Conservation (phyloP, 352 stramenopile genomes). For the Phytophthora niederhauseri region DNA sequence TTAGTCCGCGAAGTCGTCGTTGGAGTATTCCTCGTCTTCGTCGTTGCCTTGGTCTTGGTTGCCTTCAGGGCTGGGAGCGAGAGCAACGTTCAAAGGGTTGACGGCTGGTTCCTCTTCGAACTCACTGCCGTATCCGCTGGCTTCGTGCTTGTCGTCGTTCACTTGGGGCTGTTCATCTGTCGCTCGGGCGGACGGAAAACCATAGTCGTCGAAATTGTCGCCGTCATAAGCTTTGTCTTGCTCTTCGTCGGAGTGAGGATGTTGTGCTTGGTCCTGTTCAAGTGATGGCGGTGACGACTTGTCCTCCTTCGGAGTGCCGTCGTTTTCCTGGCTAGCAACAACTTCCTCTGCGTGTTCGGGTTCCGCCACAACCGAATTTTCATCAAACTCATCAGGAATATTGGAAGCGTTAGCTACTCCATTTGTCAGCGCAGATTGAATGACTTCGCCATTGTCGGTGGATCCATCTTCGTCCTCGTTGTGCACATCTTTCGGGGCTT, state of each 20-base stretch:
- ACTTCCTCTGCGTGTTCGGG: not conserved
- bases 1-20: conserved; percentile 49
- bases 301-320: not conserved
- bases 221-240: conserved; percentile 20
- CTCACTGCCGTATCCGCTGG: conserved; percentile 44
- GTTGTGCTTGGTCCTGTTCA: conserved; percentile 2
- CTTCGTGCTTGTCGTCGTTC: conserved; percentile 12
- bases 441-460: not conserved
- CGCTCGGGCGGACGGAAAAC: conserved; percentile 13
- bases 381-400: not conserved
- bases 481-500: not conserved
- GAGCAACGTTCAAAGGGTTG: conserved; percentile 9
- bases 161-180: not conserved
- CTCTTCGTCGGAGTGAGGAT: conserved; percentile 10
- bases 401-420: not conserved
- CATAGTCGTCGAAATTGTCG: conserved; percentile 53
- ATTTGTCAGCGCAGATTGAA: not conserved
- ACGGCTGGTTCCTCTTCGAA: conserved; percentile 41
- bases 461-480: not conserved
- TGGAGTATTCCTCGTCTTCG: conserved; percentile 39
- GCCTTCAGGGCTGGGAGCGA: not conserved
- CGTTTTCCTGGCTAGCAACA: not conserved
- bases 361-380: not conserved
- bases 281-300: not conserved
- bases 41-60: conserved; percentile 24